Evolutionary conservation across 768 basidiomycete species (phyloP).

Genomic region (Collybia mongolica): DNA sequence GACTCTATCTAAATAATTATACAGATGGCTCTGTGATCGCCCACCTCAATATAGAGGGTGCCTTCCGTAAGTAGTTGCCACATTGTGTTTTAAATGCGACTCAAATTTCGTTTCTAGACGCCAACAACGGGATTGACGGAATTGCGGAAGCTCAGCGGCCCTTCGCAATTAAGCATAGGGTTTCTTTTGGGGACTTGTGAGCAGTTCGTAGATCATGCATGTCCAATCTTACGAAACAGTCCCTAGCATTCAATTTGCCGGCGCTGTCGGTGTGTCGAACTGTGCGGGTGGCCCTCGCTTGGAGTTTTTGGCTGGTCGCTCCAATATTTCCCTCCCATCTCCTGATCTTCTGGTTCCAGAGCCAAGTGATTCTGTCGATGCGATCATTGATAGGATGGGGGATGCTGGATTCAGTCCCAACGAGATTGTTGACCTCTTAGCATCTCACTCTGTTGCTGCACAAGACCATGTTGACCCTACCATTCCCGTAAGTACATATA

Average conservation of each 20-base stretch:
- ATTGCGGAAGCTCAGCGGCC: constrained; percentile 27
- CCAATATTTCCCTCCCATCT: constrained; percentile 22
- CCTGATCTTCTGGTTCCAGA: constrained; percentile 32
- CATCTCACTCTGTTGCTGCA: constrained; percentile 25
- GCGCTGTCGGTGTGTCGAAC: constrained; percentile 31
- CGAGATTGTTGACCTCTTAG: constrained; percentile 32
- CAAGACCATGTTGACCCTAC: constrained; percentile 19
- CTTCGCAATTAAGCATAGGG: constrained; percentile 25
- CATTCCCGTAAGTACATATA: constrained; percentile 15
- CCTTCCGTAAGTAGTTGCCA: constrained; percentile 12
- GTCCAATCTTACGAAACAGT: background rate
- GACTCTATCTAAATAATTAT: background rate
- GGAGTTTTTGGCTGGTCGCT: constrained; percentile 36
- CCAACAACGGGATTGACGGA: constrained; percentile 28
- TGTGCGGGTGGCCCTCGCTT: constrained; percentile 38
- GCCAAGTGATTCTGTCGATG: constrained; percentile 24
- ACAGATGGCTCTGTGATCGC: constrained; percentile 24
- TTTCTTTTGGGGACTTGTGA: constrained; percentile 37
- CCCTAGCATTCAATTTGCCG: constrained; percentile 31
- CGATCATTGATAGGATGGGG: constrained; percentile 26
- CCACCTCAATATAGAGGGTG: constrained; percentile 20
- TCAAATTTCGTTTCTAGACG: constrained; percentile 9
- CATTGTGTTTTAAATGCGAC: background rate
- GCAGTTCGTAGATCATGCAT: background rate
- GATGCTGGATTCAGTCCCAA: constrained; percentile 31